Evolutionary conservation across 768 basidiomycete genomes (phyloP).

Genomic region (Calocybe gangraenosa): DNA sequence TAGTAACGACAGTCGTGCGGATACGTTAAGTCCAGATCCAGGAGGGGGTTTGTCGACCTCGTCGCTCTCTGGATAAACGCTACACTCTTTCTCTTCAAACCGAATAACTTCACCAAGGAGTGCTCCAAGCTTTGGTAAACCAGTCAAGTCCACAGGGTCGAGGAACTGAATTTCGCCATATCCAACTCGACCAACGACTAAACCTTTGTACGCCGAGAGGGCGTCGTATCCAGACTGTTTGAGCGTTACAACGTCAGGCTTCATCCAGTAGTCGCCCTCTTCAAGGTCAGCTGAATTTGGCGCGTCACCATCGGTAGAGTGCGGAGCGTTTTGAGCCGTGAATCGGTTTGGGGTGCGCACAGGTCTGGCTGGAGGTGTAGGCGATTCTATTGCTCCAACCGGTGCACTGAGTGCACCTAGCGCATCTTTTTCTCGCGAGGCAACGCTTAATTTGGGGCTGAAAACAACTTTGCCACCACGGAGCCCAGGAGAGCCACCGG

Average conservation of each 20-base stretch:
- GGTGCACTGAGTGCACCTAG: conserved; percentile 28
- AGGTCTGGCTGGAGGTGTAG: conserved; percentile 30
- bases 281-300: conserved; percentile 41
- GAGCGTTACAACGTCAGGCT: conserved; percentile 72
- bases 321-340: conserved; percentile 30
- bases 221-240: conserved; percentile 69
- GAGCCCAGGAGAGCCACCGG: conserved; percentile 39
- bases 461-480: conserved; percentile 60
- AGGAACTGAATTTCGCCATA: conserved; percentile 85
- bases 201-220: conserved; percentile 65
- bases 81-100: conserved; percentile 89
- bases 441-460: conserved; percentile 70
- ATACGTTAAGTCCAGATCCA: conserved; percentile 87
- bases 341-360: conserved; percentile 39
- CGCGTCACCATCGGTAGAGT: conserved; percentile 17
- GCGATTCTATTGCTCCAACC: conserved; percentile 27
- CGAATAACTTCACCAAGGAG: conserved; percentile 84
- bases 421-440: conserved; percentile 70
- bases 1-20: conserved; percentile 70
- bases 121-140: conserved; percentile 70
- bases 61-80: conserved; percentile 88
- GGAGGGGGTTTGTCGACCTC: conserved; percentile 81
- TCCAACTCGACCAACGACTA: conserved; percentile 88
- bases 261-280: conserved; percentile 91
- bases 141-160: conserved; percentile 83